phyloP scores from a whole-genome alignment of 2,329 filamentous ascomycete genomes.

The Alternaria incomplexa region DNA sequence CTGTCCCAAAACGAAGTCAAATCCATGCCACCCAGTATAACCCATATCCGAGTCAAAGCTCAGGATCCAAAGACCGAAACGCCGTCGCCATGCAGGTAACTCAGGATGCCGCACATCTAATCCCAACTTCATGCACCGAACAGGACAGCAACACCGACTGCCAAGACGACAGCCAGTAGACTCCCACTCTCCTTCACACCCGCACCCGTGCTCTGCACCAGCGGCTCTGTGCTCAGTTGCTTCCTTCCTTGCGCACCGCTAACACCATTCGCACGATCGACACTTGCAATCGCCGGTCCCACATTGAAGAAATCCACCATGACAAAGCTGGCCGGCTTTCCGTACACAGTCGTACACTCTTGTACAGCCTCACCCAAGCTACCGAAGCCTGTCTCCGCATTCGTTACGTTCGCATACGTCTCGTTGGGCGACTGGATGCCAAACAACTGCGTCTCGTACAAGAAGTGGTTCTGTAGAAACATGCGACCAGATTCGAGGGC shows the following conservation, averaged over 20 bases:
- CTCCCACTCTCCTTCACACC: conserved; percentile 24
- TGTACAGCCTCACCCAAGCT: conserved; percentile 49
- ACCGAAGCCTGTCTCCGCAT: conserved; percentile 66
- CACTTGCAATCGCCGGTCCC: conserved; percentile 71
- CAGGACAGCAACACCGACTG: conserved; percentile 36
- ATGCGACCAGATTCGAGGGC: conserved; percentile 67
- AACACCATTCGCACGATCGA: conserved; percentile 74
- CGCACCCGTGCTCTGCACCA: conserved; percentile 24
- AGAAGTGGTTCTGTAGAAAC: conserved; percentile 82
- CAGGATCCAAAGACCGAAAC: neutral
- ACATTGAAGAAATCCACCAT: conserved; percentile 82
- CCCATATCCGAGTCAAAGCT: neutral
- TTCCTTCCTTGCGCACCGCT: conserved; percentile 35
- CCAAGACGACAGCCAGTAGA: conserved; percentile 38
- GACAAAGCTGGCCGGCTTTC: conserved; percentile 71
- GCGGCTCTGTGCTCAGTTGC: conserved; percentile 25
- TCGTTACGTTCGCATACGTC: conserved; percentile 66
- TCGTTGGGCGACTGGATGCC: conserved; percentile 50
- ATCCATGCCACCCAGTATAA: neutral
- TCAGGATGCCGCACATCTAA: conserved; percentile 16
- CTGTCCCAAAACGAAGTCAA: neutral
- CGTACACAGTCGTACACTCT: conserved; percentile 64
- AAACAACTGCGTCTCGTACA: conserved; percentile 62
- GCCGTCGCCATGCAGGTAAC: conserved; percentile 8
- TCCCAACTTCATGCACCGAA: conserved; percentile 25